phyloP scores from a whole-genome alignment of 208 protist genomes.

The Acanthamoeba sp. region DNA sequence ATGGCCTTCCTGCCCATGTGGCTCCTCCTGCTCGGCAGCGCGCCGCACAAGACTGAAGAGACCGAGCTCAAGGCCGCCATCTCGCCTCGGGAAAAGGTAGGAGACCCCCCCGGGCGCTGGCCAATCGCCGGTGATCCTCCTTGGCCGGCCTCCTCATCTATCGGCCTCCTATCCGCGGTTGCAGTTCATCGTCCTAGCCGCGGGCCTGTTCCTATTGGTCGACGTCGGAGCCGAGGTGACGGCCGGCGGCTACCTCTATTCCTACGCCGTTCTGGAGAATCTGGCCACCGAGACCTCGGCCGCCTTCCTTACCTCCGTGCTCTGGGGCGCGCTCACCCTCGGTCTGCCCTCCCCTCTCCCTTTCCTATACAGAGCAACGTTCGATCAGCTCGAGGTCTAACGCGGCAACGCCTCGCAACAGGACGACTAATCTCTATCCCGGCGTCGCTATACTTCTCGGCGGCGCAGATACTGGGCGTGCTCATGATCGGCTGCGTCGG shows the following conservation, averaged over 20 bases:
- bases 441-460: conserved; percentile 58
- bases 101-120: no score
- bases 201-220: conserved; percentile 29
- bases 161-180: not conserved
- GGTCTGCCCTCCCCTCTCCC: not conserved
- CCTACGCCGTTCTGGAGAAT: conserved; percentile 45
- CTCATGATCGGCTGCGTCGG: conserved; percentile 6
- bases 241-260: conserved; percentile 67
- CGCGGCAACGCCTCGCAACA: not conserved
- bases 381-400: not conserved
- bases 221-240: conserved; percentile 69
- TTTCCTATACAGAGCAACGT: no score
- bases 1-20: conserved; percentile 14
- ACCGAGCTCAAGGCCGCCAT: not conserved
- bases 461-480: conserved; percentile 62
- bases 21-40: not conserved
- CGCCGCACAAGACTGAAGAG: not conserved
- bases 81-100: not conserved
- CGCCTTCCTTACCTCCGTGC: conserved; percentile 50
- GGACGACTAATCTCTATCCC: conserved; percentile 60
- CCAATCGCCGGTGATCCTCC: no score
- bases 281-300: conserved; percentile 49
- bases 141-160: no score
- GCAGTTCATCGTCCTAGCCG: conserved; percentile 42
- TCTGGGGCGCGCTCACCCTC: conserved; percentile 67